These are phyloP conservation scores for Daldinia sp. DNA, from an alignment of 2,329 filamentous ascomycete genomes.

Conservation along the genomic window DNA sequence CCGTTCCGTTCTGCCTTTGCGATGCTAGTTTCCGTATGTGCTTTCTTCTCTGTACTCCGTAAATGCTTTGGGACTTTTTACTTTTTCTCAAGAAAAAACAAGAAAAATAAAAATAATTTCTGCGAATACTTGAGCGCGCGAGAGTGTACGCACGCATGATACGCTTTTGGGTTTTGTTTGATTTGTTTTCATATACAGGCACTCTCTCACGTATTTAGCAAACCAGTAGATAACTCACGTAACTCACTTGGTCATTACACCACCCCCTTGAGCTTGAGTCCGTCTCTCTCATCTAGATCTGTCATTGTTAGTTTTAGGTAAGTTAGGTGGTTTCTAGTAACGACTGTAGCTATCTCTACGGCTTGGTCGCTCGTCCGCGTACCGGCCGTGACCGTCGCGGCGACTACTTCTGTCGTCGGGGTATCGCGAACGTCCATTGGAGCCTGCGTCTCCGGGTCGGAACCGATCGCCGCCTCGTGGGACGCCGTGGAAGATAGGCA, in stretches of 20 bases:
- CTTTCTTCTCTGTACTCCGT: slow-evolving; percentile 29
- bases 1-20: slow-evolving; percentile 31
- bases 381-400: slow-evolving; percentile 28
- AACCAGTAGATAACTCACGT: slow-evolving; percentile 10
- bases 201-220: slow-evolving; percentile 5
- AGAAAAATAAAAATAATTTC: neutral
- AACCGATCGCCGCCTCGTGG: slow-evolving; percentile 53
- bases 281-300: neutral
- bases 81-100: neutral
- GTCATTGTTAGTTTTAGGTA: neutral
- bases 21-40: slow-evolving; percentile 27
- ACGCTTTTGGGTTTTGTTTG: neutral
- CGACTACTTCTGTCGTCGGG: slow-evolving; percentile 41
- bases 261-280: neutral
- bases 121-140: neutral
- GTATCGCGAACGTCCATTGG: slow-evolving; percentile 44
- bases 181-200: slow-evolving; percentile 8
- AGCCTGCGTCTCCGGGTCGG: slow-evolving; percentile 45
- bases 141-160: neutral
- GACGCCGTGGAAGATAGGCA: slow-evolving; percentile 49
- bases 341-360: slow-evolving; percentile 25
- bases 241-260: slow-evolving; percentile 5
- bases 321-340: slow-evolving; percentile 13
- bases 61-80: slow-evolving; percentile 32
- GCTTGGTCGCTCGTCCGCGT: slow-evolving; percentile 19